These are phyloP conservation scores for Backusella luteola DNA, from an alignment of 192 early-diverging fungal species.

Conservation along the genomic window DNA sequence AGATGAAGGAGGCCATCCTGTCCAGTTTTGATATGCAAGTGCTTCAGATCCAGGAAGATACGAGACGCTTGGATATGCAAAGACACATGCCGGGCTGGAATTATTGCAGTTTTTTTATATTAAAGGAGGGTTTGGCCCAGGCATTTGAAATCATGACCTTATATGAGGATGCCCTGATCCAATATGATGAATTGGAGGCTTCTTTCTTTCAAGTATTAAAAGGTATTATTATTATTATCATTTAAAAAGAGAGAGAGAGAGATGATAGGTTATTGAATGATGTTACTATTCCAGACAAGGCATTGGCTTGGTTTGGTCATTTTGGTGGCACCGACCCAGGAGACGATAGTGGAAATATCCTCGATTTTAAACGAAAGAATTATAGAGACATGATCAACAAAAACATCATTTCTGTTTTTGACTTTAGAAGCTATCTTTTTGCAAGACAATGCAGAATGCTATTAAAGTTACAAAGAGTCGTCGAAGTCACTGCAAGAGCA, in stretches of 20 bases:
- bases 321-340: constrained; percentile 83
- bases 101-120: constrained; percentile 95
- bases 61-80: constrained; percentile 84
- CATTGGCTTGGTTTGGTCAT: constrained; percentile 88
- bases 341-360: constrained; percentile 87
- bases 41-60: constrained; percentile 85
- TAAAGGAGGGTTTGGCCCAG: constrained; percentile 88
- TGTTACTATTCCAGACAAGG: constrained; percentile 55
- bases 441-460: constrained; percentile 85
- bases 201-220: constrained; percentile 88
- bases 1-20: constrained; percentile 74
- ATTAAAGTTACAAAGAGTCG: constrained; percentile 59
- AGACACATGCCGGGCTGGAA: constrained; percentile 98
- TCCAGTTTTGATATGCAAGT: constrained; percentile 77
- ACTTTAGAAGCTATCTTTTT: constrained; percentile 95
- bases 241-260: not conserved
- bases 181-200: constrained; percentile 98
- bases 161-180: constrained; percentile 83
- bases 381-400: constrained; percentile 89
- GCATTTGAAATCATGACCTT: constrained; percentile 88
- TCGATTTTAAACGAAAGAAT: constrained; percentile 73
- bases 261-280: too few species aligned
- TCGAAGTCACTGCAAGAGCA: constrained; percentile 69
- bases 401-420: constrained; percentile 91
- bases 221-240: constrained; percentile 39